phyloP scores from a whole-genome alignment of 805 yeast species.

The Suhomyces emberorum region DNA sequence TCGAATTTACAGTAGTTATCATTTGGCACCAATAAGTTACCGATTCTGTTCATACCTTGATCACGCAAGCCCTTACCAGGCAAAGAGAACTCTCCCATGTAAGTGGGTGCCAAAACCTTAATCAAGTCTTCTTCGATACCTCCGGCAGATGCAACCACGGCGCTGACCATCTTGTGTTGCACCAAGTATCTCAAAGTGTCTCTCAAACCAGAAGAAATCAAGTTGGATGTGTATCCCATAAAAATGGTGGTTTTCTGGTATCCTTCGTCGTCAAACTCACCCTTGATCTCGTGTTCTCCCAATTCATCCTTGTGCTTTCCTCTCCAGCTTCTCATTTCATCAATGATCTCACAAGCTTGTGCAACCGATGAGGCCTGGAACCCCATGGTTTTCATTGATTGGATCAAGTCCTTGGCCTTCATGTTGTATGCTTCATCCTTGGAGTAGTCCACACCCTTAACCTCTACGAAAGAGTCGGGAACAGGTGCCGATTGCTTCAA shows the following conservation, averaged over 20 bases:
- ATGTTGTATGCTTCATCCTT: conserved; percentile 71
- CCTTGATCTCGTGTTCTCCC: conserved; percentile 64
- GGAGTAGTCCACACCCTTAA: conserved; percentile 87
- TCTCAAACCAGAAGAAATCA: conserved; percentile 91
- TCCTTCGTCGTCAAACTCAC: conserved; percentile 75
- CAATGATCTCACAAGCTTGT: conserved; percentile 86
- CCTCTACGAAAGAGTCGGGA: conserved; percentile 74
- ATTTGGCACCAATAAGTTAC: conserved; percentile 93
- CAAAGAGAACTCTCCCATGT: conserved; percentile 84
- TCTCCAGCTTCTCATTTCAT: conserved; percentile 91
- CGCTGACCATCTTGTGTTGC: conserved; percentile 91
- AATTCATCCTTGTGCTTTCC: conserved; percentile 71
- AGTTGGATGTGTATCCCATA: conserved; percentile 93
- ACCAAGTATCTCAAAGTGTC: conserved; percentile 87
- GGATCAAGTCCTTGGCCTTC: conserved; percentile 73
- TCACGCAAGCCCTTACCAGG: conserved; percentile 83
- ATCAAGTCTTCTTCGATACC: conserved; percentile 97
- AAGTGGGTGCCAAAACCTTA: conserved; percentile 95
- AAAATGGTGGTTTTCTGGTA: conserved; percentile 85
- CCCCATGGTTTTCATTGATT: conserved; percentile 91
- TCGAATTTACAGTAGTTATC: conserved; percentile 97
- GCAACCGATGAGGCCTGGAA: conserved; percentile 90
- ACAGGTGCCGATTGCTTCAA: conserved; percentile 82
- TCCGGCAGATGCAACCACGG: conserved; percentile 96
- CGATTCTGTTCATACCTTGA: conserved; percentile 96